Percentiles rank a stretch among this genome's conserved stretches.
These are phyloP conservation scores for Borealophlyctis nickersoniae DNA, from an alignment of 192 early-diverging fungal genomes.

Conservation along the genomic window DNA sequence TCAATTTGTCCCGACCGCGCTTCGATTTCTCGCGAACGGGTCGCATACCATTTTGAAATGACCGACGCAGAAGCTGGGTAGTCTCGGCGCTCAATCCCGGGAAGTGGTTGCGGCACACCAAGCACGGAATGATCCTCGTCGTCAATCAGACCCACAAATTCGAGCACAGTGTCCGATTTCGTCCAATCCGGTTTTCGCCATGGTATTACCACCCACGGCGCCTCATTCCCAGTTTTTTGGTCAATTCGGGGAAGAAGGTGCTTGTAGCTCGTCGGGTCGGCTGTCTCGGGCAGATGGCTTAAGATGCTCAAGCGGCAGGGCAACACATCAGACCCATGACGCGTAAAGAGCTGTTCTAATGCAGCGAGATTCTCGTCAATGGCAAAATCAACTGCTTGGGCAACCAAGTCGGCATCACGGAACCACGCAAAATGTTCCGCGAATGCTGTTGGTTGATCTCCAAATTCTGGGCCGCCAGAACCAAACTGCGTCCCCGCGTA, in stretches of 20 bases:
- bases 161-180: conserved; percentile 43
- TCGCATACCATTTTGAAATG: conserved; percentile 59
- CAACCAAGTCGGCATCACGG: conserved; percentile 59
- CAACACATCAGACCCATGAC: conserved; percentile 54
- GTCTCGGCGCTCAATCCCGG: not conserved
- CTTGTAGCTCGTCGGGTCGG: conserved; percentile 36
- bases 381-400: conserved; percentile 57
- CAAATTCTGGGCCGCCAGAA: not conserved
- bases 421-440: conserved; percentile 51
- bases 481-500: conserved; percentile 15
- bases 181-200: conserved; percentile 64
- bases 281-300: conserved; percentile 56
- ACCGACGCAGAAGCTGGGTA: conserved; percentile 48
- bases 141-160: conserved; percentile 31
- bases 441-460: conserved; percentile 34
- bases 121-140: conserved; percentile 22
- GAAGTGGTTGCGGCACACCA: not conserved
- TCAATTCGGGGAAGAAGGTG: conserved; percentile 31
- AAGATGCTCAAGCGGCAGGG: conserved; percentile 63
- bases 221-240: conserved; percentile 25
- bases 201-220: conserved; percentile 42
- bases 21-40: conserved; percentile 56
- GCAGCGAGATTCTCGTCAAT: conserved; percentile 53
- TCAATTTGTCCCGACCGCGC: conserved; percentile 46
- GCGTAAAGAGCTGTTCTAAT: conserved; percentile 57